A percentile compares a stretch with the other conserved stretches of the same genome.
Conservation (phyloP, 176 grass and related monocot species). For the Zea mays region DNA sequence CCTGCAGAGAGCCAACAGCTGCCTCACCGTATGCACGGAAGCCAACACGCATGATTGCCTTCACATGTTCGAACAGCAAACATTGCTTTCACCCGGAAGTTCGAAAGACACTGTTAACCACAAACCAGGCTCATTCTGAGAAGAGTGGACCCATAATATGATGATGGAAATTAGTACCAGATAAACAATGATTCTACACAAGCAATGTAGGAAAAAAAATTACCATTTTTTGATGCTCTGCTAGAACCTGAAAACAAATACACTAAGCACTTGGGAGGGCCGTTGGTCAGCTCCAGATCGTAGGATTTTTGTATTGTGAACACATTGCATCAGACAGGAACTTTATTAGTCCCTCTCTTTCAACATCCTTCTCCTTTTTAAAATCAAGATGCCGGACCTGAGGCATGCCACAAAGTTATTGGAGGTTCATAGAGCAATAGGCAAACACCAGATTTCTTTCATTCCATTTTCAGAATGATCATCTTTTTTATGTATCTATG, state of each 20-base stretch:
- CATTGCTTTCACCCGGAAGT: slow-evolving; percentile 21
- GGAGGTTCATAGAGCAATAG: not conserved
- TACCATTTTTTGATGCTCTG: slow-evolving; percentile 3
- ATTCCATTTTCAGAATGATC: not conserved
- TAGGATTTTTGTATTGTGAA: slow-evolving; percentile 78
- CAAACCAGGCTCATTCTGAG: not conserved
- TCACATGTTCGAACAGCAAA: slow-evolving; percentile 17
- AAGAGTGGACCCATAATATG: not conserved
- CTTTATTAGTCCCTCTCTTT: slow-evolving; percentile 69
- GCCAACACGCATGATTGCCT: slow-evolving; percentile 4
- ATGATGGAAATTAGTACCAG: not conserved
- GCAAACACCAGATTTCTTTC: not conserved
- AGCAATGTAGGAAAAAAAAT: not conserved
- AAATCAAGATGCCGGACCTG: slow-evolving; percentile 92
- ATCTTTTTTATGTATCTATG: slow-evolving; percentile 15
- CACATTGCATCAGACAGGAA: slow-evolving; percentile 87
- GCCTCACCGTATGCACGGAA: not conserved
- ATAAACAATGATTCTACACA: not conserved
- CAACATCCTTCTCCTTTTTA: slow-evolving; percentile 79
- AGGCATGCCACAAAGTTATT: slow-evolving; percentile 13
- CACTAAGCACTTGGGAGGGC: not conserved
- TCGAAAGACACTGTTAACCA: slow-evolving; percentile 5
- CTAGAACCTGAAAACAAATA: slow-evolving; percentile 29
- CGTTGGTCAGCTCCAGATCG: slow-evolving; percentile 58
- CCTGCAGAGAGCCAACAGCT: not conserved